Percentiles rank a stretch among this genome's conserved stretches.
Conservation (phyloP, 2,329 filamentous ascomycete genomes). For the Onygenales sp. region DNA sequence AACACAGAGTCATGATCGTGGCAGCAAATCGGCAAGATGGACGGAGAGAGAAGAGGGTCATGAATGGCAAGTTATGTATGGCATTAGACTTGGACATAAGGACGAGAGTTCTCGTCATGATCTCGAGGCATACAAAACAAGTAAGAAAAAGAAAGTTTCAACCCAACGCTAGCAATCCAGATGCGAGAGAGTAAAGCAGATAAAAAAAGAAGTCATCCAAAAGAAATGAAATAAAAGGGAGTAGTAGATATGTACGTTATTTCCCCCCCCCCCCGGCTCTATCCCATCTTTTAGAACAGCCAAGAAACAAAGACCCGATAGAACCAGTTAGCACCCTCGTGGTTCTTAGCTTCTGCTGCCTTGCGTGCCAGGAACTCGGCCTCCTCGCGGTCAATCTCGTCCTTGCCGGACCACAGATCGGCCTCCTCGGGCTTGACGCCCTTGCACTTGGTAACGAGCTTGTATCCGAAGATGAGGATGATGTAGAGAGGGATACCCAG, state of each 20-base stretch:
- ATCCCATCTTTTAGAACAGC: slow-evolving; percentile 42
- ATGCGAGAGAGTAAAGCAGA: no score
- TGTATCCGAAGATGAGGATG: slow-evolving; percentile 25
- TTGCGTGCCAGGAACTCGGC: slow-evolving; percentile 64
- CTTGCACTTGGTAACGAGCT: slow-evolving; percentile 13
- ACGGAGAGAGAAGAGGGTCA: no score
- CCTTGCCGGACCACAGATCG: slow-evolving; percentile 19
- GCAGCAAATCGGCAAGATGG: no score
- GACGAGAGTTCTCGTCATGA: no score
- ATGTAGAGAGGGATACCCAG: slow-evolving; percentile 33
- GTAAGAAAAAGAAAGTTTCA: no score
- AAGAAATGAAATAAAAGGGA: no score
- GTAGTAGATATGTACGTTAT: not conserved
- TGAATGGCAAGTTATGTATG: no score
- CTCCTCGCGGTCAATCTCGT: slow-evolving; percentile 44
- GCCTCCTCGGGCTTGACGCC: slow-evolving; percentile 13
- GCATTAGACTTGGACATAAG: no score
- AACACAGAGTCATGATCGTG: no score
- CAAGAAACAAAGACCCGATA: slow-evolving; percentile 51
- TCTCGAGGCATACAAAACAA: no score
- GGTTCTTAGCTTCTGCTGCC: slow-evolving; percentile 57
- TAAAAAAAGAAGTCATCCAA: not conserved
- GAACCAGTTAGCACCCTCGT: slow-evolving; percentile 39
- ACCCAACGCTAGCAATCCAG: not conserved
- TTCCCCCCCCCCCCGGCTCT: not conserved